Base-by-base conservation (phyloP, 2,329 filamentous ascomycete genomes). In the Paecilomyces niveus region DNA sequence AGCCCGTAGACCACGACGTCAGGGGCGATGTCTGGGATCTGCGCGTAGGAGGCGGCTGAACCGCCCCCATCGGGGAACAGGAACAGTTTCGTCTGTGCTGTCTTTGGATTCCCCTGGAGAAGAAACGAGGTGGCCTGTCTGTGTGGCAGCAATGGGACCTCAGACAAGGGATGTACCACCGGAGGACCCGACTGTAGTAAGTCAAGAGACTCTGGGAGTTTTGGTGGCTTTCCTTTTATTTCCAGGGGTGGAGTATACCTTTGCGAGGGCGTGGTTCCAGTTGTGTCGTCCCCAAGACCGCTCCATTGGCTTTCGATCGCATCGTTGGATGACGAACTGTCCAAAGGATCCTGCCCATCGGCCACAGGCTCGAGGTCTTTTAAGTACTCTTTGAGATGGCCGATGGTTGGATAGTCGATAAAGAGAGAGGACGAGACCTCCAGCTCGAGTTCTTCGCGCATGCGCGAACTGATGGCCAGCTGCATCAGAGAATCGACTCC, bases 401-500 rank as follows among this genome's bases (percentile, higher is more conserved):
- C 80, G 35, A 86, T 76, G 1, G 82, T 84, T 0, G 80, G 72
- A 54, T 82, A 72, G 39, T 85, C 82, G 21, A 82, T 76, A 61
- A 85, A 83, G 0, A 80, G 77, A 55, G 81, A 76, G 2, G 80
- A 80, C 63, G 79, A 74, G 5, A 86, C 67, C 55, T 84, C 78
- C 7, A 85, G 68, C 32, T 84, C 81, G 2, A 86, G 70, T 24
- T 86, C 82, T 62, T 85, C 83, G 10, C 81, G 80, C 54, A 86
- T 78, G 26, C 81, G 78, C 24, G 81, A 83, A 26, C 77, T 78
- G 51, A 86, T 81, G 5, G 81, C 84, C 22, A 87, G 71, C 1
- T 81, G 78, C 74, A 86, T 83, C n/a, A 87, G 75, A 1, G 84
- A 86, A 65, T 87, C 84, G 15, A 85, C 80, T 24, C 84, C 84